phyloP scores from a whole-genome alignment of 768 basidiomycete species.

The Leucosporidium creatinivorum region DNA sequence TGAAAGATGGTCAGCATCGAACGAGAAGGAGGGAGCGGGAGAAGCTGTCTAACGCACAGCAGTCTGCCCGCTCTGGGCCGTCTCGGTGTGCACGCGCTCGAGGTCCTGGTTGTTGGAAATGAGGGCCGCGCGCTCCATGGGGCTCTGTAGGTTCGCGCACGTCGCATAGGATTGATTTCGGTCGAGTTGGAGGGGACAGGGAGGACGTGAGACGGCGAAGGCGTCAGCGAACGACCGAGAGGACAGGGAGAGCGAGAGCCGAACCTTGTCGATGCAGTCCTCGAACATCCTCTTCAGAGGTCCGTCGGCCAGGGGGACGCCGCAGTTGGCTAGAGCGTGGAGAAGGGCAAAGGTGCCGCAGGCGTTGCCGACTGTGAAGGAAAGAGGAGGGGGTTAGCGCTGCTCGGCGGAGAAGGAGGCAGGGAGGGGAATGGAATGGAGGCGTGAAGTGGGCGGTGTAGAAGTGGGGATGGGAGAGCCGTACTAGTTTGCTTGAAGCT shows the following conservation, averaged over 20 bases:
- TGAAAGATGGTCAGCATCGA: no score
- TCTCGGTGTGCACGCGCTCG: constrained; percentile 17
- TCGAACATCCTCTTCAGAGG: constrained; percentile 25
- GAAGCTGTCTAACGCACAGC: neutral
- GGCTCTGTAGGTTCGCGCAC: constrained; percentile 21
- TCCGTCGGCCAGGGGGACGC: constrained; percentile 48
- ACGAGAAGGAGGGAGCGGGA: no score
- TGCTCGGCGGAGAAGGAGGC: neutral
- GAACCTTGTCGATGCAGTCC: constrained; percentile 23
- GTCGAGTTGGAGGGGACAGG: no score
- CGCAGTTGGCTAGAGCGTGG: constrained; percentile 70
- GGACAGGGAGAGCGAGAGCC: neutral
- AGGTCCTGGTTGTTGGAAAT: constrained; percentile 13
- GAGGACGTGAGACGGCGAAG: no score
- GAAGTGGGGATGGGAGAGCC: neutral
- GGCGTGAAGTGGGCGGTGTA: neutral
- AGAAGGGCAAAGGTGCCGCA: constrained; percentile 83
- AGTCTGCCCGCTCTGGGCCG: constrained; percentile 21
- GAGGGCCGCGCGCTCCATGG: constrained; percentile 24
- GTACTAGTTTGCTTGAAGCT: constrained; percentile 65
- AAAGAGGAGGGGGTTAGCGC: neutral
- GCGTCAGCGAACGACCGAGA: neutral
- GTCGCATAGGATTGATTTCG: no score
- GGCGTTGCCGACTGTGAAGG: constrained; percentile 57
- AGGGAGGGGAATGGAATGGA: no score